Evolutionary conservation across 176 grass and related monocot species (phyloP).

Genomic region (Miscanthus lutarioriparius): DNA sequence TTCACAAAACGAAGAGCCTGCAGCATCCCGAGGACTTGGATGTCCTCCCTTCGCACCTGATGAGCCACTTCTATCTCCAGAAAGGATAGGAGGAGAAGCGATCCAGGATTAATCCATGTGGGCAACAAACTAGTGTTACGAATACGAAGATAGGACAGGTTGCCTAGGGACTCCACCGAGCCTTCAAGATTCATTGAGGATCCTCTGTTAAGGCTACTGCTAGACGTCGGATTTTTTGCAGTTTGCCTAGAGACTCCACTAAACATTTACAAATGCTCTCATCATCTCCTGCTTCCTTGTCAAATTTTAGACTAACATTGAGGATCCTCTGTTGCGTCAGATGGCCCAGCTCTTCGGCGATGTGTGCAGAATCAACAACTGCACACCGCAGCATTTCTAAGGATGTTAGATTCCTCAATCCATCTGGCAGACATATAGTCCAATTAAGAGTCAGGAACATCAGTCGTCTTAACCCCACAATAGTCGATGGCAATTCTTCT

Average conservation of each 20-base stretch:
- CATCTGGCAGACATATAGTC: not conserved
- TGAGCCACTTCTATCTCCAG: too few species aligned
- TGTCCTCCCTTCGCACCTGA: too few species aligned
- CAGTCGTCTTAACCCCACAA: not conserved
- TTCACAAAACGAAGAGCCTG: too few species aligned
- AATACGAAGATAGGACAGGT: too few species aligned
- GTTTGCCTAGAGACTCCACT: not conserved
- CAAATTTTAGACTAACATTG: fast-evolving
- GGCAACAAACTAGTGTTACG: too few species aligned
- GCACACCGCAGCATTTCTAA: not conserved
- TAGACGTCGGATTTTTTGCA: not conserved
- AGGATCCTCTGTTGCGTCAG: not conserved
- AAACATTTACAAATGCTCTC: not conserved
- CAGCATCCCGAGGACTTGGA: too few species aligned
- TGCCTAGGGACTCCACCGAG: too few species aligned
- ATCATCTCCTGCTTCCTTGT: not conserved
- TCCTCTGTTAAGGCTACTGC: too few species aligned
- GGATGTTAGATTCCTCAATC: not conserved
- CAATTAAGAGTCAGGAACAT: not conserved
- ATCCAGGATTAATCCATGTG: too few species aligned
- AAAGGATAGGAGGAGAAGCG: too few species aligned
- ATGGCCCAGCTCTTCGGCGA: not conserved
- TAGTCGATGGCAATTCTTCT: not conserved
- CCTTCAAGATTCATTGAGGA: too few species aligned
- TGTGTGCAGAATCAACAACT: not conserved